Evolutionary conservation across 805 yeast genomes (phyloP), one percentile per base, ranked within the genome.

Genomic region (Kregervanrija pseudodelftensis): DNA sequence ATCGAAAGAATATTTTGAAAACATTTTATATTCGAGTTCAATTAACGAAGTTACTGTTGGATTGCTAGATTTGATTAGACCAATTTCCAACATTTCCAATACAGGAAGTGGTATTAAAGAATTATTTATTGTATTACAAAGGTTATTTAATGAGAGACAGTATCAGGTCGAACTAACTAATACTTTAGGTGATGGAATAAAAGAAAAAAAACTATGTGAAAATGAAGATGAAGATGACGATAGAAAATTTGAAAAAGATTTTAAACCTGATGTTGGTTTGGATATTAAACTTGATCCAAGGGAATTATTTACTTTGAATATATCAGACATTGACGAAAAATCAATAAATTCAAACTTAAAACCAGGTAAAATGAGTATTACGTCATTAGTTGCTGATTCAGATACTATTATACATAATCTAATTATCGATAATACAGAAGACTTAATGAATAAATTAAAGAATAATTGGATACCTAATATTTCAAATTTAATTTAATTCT

Each of bases 311-410:
- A 15, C 30, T 12, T 13, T 15, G 10, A 39, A 33, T 36, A 33
- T 33, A 17, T 11, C 22, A 14, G 17, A 30, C 15, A 4, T 9
- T 3, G 36, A 16, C 9, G 37, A 33, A 16, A 37, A 12, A 11
- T 10, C 12, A 22, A 36, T 17, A 39, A 22, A 31, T 10, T 37
- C 42, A 30, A 42, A 41, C 8, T 22, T 7, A 22, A 22, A 22
- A 22, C 28, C 28, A 13, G 41, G 38, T 11, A 54, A 50, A 37
- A 54, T 54, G 30, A 53, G 57, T 5, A 54, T 54, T 34, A 51
- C 51, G 8, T 48, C 57, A 8, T 42, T 54, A n/a, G 53, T 54
- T 28, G 37, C 53, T 3, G 22, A 37, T 2, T 15, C 44, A 11
- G 49, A 37, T 31, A 45, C 39, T 9, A 15, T 43, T 3, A 36